These are phyloP conservation scores for Xylariales sp. DNA, from an alignment of 2,329 filamentous ascomycete species.

Conservation along the genomic window DNA sequence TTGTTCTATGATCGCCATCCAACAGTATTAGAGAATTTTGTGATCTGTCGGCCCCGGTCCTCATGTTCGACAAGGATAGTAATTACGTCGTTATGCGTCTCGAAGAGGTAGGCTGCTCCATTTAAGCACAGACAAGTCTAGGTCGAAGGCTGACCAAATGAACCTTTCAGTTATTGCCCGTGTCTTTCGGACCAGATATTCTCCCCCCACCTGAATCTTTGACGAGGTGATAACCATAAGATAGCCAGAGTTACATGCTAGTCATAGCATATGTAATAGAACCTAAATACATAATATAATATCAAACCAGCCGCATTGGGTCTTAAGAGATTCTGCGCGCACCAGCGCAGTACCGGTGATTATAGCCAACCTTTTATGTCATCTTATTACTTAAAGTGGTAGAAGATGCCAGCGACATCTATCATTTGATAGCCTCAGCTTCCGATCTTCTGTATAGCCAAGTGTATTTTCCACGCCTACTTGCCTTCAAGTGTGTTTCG, in stretches of 20 bases:
- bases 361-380: background rate
- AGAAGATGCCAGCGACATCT: background rate
- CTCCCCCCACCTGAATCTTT: conserved; percentile 51
- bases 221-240: conserved; percentile 15
- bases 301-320: background rate
- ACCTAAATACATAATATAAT: conserved; percentile 8
- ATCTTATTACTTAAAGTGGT: background rate
- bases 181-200: conserved; percentile 76
- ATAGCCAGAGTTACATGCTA: background rate
- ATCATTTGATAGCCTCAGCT: background rate
- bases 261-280: background rate
- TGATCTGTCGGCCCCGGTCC: conserved; percentile 75
- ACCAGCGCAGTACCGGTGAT: background rate
- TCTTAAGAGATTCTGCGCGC: background rate
- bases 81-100: conserved; percentile 77
- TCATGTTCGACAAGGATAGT: conserved; percentile 91
- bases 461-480: background rate
- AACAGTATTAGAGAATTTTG: conserved; percentile 81
- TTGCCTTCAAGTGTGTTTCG: background rate
- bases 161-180: conserved; percentile 68
- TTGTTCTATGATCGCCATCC: background rate
- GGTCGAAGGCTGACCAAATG: conserved; percentile 25
- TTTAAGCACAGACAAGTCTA: background rate
- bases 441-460: background rate
- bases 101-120: conserved; percentile 66